Percentiles rank a stretch among this genome's conserved stretches.
Conservation (phyloP, 495 filamentous ascomycete species). For the Aspergillus bertholletiae region DNA sequence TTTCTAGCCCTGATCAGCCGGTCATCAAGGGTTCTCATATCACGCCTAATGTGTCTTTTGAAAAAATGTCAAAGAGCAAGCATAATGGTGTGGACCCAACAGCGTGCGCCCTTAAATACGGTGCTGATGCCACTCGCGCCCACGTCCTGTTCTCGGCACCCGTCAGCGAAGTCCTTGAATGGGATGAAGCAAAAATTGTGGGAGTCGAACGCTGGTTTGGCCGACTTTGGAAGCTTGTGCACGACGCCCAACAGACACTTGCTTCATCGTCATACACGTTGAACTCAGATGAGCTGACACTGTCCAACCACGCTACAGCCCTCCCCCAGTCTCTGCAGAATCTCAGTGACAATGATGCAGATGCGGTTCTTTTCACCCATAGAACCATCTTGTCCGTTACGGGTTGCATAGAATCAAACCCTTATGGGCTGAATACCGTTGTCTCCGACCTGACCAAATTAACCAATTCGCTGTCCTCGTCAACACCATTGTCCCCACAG, state of each 20-base stretch:
- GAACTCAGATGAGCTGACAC: conserved; percentile 13
- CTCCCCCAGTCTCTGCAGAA: conserved; percentile 28
- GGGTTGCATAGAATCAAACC: conserved; percentile 60
- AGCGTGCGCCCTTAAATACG: conserved; percentile 64
- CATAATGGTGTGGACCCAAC: conserved; percentile 88
- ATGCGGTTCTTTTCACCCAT: conserved; percentile 62
- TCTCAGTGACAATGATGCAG: conserved; percentile 47
- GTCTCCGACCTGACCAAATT: conserved; percentile 78
- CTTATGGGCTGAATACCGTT: conserved; percentile 72
- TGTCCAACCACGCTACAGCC: conserved; percentile 18
- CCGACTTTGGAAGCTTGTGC: conserved; percentile 58
- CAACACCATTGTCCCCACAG: conserved; percentile 28
- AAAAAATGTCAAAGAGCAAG: conserved; percentile 98
- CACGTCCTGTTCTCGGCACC: conserved; percentile 88
- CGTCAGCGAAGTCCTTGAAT: conserved; percentile 76
- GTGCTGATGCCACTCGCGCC: conserved; percentile 79
- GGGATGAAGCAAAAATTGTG: conserved; percentile 80
- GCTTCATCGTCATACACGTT: conserved; percentile 19
- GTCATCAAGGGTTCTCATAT: conserved; percentile 56
- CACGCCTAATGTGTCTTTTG: conserved; percentile 59
- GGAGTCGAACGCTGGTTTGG: conserved; percentile 78
- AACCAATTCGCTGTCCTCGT: conserved; percentile 58
- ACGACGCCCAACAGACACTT: conserved; percentile 28
- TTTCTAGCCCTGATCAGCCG: conserved; percentile 52
- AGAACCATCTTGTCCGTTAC: conserved; percentile 66